Evolutionary conservation across 2,329 filamentous ascomycete genomes (phyloP), one percentile per base, ranked within the genome.

Genomic region (Curvularia lunata): DNA sequence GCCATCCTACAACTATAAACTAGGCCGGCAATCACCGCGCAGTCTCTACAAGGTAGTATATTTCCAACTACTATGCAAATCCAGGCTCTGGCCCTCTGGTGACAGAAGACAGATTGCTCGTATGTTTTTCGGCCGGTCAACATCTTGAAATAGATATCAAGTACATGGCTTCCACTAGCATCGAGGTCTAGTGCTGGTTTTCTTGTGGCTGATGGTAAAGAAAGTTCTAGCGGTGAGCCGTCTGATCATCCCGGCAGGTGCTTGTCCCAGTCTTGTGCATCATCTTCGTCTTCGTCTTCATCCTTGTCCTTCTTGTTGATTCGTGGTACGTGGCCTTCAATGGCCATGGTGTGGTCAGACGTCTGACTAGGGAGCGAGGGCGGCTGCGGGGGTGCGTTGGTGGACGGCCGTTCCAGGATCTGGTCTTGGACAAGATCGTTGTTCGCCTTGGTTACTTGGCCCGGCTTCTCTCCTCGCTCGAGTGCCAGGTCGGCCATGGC

Each of bases 381-480:
- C 7, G 73, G 65, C 47, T 64, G 63, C 1, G 73, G 73, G 7
- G 67, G 61, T 16, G 59, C 60, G n/a, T 21, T 55, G 54, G 45
- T 69, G 3, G 63, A 57, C 2, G 58, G 64, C 5, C 66, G 66
- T 55, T 77, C 74, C 30, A 66, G 69, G 60, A 77, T 75, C 28
- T 66, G 61, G 34, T 68, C 67, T 27, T 69, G 65, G 43, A 76
- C 64, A 40, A 77, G 68, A 23, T 71, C 69, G 45, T 66, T 69
- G 62, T 68, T 75, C 13, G 68, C 67, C 53, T 72, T 75, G 64
- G 52, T 68, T 43, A 70, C 56, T 12, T 65, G 59, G 10, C 70
- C 68, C 3, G 68, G 68, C 63, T 70, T 74, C 61, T 82, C 80
- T 49, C 80, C 80, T 30, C 80, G 74, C 64, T 82, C 80, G 5